phyloP scores from a whole-genome alignment of 1,139 yeast species.

The Debaryomycetaceae sp. region DNA sequence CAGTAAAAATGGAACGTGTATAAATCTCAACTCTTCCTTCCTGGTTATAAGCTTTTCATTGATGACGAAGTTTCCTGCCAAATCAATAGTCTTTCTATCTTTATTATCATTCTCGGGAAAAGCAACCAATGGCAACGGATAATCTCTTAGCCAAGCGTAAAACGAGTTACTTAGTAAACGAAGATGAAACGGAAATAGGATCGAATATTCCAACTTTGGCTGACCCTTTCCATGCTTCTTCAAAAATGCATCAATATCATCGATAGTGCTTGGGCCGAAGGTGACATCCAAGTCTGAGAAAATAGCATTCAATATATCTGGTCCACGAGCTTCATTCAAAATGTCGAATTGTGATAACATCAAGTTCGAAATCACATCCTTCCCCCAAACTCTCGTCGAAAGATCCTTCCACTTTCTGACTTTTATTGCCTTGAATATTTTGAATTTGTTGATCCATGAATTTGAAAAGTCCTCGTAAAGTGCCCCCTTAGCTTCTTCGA shows the following conservation, averaged over 20 bases:
- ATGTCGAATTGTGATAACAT: conserved; percentile 35
- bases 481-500: conserved; percentile 32
- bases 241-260: conserved; percentile 35
- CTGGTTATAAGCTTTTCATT: conserved; percentile 37
- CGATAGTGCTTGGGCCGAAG: conserved; percentile 25
- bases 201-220: conserved; percentile 39
- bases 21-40: conserved; percentile 41
- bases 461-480: conserved; percentile 51
- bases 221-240: conserved; percentile 37
- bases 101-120: conserved; percentile 33
- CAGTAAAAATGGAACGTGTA: conserved; percentile 46
- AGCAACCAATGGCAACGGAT: conserved; percentile 39
- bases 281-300: conserved; percentile 30
- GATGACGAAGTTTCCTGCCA: conserved; percentile 39
- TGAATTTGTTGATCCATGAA: conserved; percentile 61
- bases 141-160: conserved; percentile 34
- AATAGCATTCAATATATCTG: conserved; percentile 30
- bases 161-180: conserved; percentile 30
- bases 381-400: conserved; percentile 32
- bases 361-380: conserved; percentile 27
- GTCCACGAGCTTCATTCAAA: conserved; percentile 33
- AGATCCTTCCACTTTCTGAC: conserved; percentile 24
- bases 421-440: conserved; percentile 23
- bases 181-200: conserved; percentile 33
- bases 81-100: conserved; percentile 24